A percentile compares a stretch with the other conserved stretches of the same genome.
Evolutionary conservation across 257 asterid genomes (phyloP).

Genomic region (Nicotiana sylvestris): DNA sequence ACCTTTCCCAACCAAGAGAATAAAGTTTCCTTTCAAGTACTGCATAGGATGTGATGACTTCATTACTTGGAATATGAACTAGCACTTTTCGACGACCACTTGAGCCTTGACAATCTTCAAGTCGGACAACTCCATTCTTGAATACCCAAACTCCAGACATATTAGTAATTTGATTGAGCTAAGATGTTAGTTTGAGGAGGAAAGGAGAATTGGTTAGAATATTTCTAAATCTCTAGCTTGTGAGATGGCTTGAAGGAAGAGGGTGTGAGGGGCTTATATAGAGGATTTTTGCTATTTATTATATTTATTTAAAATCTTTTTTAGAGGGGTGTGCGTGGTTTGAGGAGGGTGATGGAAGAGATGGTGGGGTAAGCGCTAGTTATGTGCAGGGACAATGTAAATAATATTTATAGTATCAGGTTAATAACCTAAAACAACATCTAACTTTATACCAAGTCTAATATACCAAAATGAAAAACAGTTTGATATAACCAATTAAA

Average conservation of each 20-base stretch:
- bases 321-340: background rate
- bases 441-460: background rate
- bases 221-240: background rate
- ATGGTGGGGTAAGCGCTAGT: background rate
- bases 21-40: conserved; percentile 32
- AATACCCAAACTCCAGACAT: conserved; percentile 50
- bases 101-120: conserved; percentile 24
- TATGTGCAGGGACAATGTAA: too few relatives aligned
- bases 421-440: too few relatives aligned
- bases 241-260: conserved; percentile 2
- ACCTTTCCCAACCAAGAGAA: conserved; percentile 47
- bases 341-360: too few relatives aligned
- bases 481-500: too few relatives aligned
- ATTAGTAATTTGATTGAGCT: background rate
- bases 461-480: background rate
- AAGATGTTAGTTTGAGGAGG: background rate
- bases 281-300: background rate
- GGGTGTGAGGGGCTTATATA: conserved; percentile 9
- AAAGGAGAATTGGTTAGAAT: background rate
- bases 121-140: conserved; percentile 35
- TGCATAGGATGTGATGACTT: conserved; percentile 33
- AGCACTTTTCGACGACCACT: conserved; percentile 28
- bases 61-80: conserved; percentile 31
- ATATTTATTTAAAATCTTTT: background rate
- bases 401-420: too few relatives aligned